These are phyloP conservation scores for Conticribra weissflogii DNA, from an alignment of 108 stramenopile species.

Conservation along the genomic window DNA sequence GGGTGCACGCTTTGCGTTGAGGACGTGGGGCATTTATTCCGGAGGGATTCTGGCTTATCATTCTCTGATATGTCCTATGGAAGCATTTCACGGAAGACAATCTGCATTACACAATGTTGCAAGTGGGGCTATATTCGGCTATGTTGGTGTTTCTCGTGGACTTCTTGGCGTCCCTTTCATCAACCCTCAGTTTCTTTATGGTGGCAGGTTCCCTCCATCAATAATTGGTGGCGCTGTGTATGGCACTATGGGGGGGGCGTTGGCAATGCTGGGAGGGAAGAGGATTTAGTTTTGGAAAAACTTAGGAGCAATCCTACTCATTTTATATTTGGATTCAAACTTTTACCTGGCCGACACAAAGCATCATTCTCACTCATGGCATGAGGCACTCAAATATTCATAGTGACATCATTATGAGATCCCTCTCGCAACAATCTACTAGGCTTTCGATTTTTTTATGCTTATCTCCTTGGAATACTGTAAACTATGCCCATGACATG, in stretches of 20 bases:
- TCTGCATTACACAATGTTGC: conserved; percentile 57
- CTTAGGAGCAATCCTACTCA: no score
- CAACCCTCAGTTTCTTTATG: conserved; percentile 33
- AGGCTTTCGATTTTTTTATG: no score
- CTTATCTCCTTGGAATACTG: no score
- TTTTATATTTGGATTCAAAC: no score
- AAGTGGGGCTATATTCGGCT: conserved; percentile 54
- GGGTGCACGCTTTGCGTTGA: background rate
- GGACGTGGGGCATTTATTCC: conserved; percentile 40
- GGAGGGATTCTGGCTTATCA: conserved; percentile 55
- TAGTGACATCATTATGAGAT: no score
- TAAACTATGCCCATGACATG: no score
- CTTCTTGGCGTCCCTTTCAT: conserved; percentile 61
- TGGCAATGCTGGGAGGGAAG: conserved; percentile 45
- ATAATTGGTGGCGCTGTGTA: conserved; percentile 39
- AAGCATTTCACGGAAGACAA: conserved; percentile 58
- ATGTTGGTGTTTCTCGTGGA: conserved; percentile 55
- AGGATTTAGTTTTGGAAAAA: no score
- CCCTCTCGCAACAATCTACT: no score
- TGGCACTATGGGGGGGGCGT: conserved; percentile 37
- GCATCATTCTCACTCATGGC: no score
- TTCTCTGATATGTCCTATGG: conserved; percentile 69
- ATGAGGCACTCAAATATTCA: no score
- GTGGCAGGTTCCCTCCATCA: conserved; percentile 21
- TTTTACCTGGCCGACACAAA: no score